A percentile compares a stretch with the other conserved stretches of the same genome.
Conservation (phyloP, 768 basidiomycete species). For the Lactarius pseudohatsudake region DNA sequence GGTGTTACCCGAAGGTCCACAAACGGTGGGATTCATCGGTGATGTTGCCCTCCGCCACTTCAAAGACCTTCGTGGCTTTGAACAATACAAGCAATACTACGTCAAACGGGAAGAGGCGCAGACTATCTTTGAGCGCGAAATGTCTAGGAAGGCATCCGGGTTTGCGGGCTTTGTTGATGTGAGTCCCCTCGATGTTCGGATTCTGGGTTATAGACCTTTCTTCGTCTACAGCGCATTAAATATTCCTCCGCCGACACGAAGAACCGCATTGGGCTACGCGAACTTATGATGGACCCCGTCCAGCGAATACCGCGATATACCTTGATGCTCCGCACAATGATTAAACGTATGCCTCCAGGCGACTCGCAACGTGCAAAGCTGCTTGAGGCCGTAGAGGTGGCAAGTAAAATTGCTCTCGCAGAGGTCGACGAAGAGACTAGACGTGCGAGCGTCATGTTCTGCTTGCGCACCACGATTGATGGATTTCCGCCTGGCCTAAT, state of each 20-base stretch:
- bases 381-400: slow-evolving; percentile 81
- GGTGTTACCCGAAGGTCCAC: slow-evolving; percentile 57
- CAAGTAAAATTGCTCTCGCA: slow-evolving; percentile 86
- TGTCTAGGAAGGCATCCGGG: slow-evolving; percentile 73
- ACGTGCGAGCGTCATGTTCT: slow-evolving; percentile 85
- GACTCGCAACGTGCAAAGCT: slow-evolving; percentile 80
- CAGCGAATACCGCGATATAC: slow-evolving; percentile 96
- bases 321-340: slow-evolving; percentile 87
- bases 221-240: slow-evolving; percentile 68
- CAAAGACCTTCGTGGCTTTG: slow-evolving; percentile 79
- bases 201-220: slow-evolving; percentile 6
- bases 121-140: slow-evolving; percentile 79
- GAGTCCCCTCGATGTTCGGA: slow-evolving; percentile 34
- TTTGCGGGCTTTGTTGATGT: slow-evolving; percentile 91
- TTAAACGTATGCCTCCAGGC: slow-evolving; percentile 79
- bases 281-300: slow-evolving; percentile 94
- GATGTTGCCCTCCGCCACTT: slow-evolving; percentile 88
- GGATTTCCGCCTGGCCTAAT: slow-evolving; percentile 91
- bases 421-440: slow-evolving; percentile 92
- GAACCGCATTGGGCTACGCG: slow-evolving; percentile 85
- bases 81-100: slow-evolving; percentile 90
- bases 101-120: slow-evolving; percentile 93
- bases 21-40: slow-evolving; percentile 65
- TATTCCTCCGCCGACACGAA: slow-evolving; percentile 71
- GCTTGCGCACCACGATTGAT: slow-evolving; percentile 79